Base-by-base conservation (phyloP, 2,329 filamentous ascomycete genomes). In the Penicillium sp. region DNA sequence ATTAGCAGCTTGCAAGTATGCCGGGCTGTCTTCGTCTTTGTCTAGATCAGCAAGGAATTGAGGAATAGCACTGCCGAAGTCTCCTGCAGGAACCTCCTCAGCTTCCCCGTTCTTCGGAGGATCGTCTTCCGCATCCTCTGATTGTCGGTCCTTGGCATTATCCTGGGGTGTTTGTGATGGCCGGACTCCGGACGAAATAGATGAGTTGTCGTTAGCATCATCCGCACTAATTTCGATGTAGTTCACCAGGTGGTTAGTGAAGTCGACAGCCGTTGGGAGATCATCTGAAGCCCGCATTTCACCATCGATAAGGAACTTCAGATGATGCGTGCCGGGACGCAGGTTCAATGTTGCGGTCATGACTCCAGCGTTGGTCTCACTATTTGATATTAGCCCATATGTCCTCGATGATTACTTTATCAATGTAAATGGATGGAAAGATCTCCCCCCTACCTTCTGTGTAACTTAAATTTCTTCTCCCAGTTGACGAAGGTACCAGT, bases 401-500 rank as follows among this genome's bases (percentile, higher is more conserved):
- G 62, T 45, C 45, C 55, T 23, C 48, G 39, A 48, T 39, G 2
- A 14, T 25, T 8, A 33, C 4, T 4, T 45, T 46, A 25, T 9
- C 3, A 21, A 9, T 16, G 6, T 49, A 19, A 19, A 33, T 35
- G 13, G n/a, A 49, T 21, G 19, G 8, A 25, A 9, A 5, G 3
- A 7, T 26, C 54, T 16, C 16, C 89, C n/a, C 16, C 89, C 85
- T 85, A 96, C 92, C 91, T 88, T 75, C 85, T 88, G 75, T 92
- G 87, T 70, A 99, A 80, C 66, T 90, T 86, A 73, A 93, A 96
- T 78, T 98, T 98, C 73, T 90, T 89, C 77, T 96, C 92, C 95
- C 95, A 99, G 73, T 93, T 91, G 67, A 96, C 96, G 72, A 98
- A 97, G 21, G 95, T 98, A 63, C 93, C 93, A 0, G 95, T 99